phyloP scores from a whole-genome alignment of 345 rosid species.

The Pseudoturritis turrita region DNA sequence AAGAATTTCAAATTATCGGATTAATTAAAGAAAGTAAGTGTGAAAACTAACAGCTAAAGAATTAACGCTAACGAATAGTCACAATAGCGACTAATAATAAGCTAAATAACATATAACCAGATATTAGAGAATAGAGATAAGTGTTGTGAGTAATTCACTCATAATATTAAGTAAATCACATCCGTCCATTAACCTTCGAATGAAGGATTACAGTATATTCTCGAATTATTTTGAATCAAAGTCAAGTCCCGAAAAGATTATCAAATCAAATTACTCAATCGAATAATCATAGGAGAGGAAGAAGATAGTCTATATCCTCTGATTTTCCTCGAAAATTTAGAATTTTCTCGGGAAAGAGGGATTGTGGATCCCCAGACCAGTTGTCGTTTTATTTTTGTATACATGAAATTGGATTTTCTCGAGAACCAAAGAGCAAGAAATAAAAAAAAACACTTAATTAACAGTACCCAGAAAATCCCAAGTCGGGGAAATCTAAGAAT shows the following conservation, averaged over 20 bases:
- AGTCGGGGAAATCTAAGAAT: slow-evolving; percentile 2
- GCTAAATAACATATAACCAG: no score
- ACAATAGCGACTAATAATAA: no score
- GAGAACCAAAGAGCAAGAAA: not conserved
- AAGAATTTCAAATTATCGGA: no score
- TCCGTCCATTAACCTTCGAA: not conserved
- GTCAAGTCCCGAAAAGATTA: not conserved
- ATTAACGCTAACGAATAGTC: no score
- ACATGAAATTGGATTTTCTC: no score
- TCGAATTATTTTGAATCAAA: not conserved
- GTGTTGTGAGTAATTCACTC: no score
- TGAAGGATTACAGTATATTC: not conserved
- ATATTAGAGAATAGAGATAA: no score
- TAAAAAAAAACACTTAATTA: not conserved
- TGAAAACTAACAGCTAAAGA: no score
- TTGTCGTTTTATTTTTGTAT: not conserved
- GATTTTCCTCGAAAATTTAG: not conserved
- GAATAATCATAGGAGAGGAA: not conserved
- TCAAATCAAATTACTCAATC: not conserved
- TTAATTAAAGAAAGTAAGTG: no score
- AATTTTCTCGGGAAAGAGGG: not conserved
- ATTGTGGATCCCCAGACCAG: not conserved
- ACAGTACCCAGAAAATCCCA: not conserved
- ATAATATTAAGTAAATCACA: no score
- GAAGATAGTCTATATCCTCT: not conserved